A percentile compares a stretch with the other conserved stretches of the same genome.
phyloP scores from a whole-genome alignment of 2,329 filamentous ascomycete species.

The Shiraia bambusicola region DNA sequence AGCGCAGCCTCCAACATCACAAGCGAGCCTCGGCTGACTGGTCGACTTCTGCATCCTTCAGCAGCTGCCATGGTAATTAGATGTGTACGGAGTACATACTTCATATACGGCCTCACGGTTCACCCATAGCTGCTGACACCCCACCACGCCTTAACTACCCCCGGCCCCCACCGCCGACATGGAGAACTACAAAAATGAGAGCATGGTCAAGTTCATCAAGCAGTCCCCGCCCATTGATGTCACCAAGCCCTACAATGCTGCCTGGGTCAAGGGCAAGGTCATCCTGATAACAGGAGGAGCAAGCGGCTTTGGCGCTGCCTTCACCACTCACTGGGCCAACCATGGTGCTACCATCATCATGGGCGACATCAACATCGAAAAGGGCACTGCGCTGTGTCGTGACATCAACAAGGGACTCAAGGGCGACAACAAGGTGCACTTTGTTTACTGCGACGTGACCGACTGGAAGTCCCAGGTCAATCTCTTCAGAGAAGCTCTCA shows the following conservation, averaged over 20 bases:
- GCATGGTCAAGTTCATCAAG: slow-evolving; percentile 24
- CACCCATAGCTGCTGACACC: too few relatives aligned
- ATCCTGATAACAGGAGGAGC: slow-evolving; percentile 45
- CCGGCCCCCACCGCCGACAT: slow-evolving; percentile 10
- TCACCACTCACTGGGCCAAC: slow-evolving; percentile 42
- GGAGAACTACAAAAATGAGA: slow-evolving; percentile 25
- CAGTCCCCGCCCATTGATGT: slow-evolving; percentile 45
- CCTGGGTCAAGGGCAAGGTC: slow-evolving; percentile 42
- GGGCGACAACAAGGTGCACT: slow-evolving; percentile 53
- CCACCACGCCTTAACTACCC: not conserved
- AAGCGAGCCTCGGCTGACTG: too few relatives aligned
- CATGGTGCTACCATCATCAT: slow-evolving; percentile 60
- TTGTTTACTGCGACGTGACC: slow-evolving; percentile 65
- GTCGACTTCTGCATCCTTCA: too few relatives aligned
- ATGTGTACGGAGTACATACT: too few relatives aligned
- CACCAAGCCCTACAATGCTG: slow-evolving; percentile 36
- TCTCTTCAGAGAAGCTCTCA: slow-evolving; percentile 61
- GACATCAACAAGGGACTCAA: slow-evolving; percentile 49
- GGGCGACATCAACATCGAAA: slow-evolving; percentile 61
- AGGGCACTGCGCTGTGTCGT: slow-evolving; percentile 58
- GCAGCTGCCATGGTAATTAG: too few relatives aligned
- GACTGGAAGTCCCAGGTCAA: slow-evolving; percentile 64
- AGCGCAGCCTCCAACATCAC: too few relatives aligned
- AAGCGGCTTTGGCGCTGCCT: slow-evolving; percentile 44
- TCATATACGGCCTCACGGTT: too few relatives aligned